Evolutionary conservation across 352 stramenopile genomes (phyloP), one percentile per base, ranked within the genome.

Genomic region (Albugo candida): DNA sequence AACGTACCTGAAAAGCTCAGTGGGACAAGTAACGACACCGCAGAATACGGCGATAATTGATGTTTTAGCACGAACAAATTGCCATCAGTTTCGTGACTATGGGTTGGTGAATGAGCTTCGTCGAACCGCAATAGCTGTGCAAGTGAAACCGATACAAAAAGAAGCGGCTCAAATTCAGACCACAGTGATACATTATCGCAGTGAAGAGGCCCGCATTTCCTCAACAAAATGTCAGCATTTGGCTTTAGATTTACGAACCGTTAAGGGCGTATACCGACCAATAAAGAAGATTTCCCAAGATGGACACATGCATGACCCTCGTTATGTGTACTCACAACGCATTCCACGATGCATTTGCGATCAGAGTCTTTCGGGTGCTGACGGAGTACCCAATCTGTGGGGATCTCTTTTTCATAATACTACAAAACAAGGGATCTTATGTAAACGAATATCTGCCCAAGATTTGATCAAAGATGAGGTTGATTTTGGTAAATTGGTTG

Each of bases 211-310:
- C 14, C 58, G 54, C 0, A 54, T 79, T 24, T 41, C 36, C 0
- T 58, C 51, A n/a, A 54, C 62, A 4, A 54, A 62, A 13, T 68
- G 79, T 42, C 42, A 60, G 20, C 66, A 78, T 24, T 45, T 85
- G 4, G 61, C 58, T 47, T 39, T 83, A 14, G 66, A 85, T 47
- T 47, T 85, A 11, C 17, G 17, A 10, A 21, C 47, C 0, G 38
- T 24, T n/a, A 61, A 61, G 0, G 34, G 59, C 11, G 50, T 65
- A 10, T 21, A 54, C n/a, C 34, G 37, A 12, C 54, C 58, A 16
- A 69, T 70, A 41, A 31, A 42, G 5, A 50, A 56, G 18, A 27
- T 69, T 11, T 52, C 59, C 0, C 34, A 62, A 48, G 50, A 64
- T 45, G 48, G 65, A 51, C 54, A 56, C 1, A 21, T 58, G 3